These are phyloP conservation scores for Stephania japonica DNA, from an alignment of 164 flowering plant species.

Conservation along the genomic window DNA sequence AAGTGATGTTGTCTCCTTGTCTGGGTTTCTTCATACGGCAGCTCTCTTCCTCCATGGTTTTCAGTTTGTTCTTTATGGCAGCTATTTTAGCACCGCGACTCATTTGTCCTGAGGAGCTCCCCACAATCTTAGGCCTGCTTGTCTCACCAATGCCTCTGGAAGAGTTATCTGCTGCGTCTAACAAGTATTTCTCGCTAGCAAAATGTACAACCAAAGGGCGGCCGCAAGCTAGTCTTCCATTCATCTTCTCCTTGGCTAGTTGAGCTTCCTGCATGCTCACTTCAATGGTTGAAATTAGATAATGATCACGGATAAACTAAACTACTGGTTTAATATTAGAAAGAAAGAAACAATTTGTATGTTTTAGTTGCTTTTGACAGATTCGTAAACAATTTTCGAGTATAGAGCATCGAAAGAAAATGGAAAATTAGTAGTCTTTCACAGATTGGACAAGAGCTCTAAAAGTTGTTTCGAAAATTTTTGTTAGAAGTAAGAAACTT, in stretches of 20 bases:
- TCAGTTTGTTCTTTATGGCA: slow-evolving; percentile 83
- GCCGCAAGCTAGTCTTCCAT: slow-evolving; percentile 74
- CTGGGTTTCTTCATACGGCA: slow-evolving; percentile 49
- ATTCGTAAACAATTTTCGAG: no score
- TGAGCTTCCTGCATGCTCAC: slow-evolving; percentile 96
- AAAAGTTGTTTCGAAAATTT: no score
- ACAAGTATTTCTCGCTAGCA: slow-evolving; percentile 57
- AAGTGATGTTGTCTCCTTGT: slow-evolving; percentile 20
- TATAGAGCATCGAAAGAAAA: no score
- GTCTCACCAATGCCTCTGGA: slow-evolving; percentile 29
- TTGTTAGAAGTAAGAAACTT: slow-evolving; percentile 20
- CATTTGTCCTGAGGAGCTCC: slow-evolving; percentile 42
- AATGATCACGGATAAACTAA: slow-evolving; percentile 13
- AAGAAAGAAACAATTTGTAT: no score
- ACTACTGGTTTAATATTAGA: no score
- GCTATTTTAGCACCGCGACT: slow-evolving; percentile 69
- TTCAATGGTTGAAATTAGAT: slow-evolving; percentile 54
- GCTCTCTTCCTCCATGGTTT: slow-evolving; percentile 61
- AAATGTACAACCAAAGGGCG: slow-evolving; percentile 81
- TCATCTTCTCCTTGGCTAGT: slow-evolving; percentile 84
- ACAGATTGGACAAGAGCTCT: no score
- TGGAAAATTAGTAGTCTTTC: no score
- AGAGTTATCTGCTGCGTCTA: slow-evolving; percentile 29
- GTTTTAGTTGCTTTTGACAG: no score
- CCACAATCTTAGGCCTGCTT: slow-evolving; percentile 24